Base-by-base conservation (phyloP, 2,329 filamentous ascomycete genomes). In the Curvularia sp. region DNA sequence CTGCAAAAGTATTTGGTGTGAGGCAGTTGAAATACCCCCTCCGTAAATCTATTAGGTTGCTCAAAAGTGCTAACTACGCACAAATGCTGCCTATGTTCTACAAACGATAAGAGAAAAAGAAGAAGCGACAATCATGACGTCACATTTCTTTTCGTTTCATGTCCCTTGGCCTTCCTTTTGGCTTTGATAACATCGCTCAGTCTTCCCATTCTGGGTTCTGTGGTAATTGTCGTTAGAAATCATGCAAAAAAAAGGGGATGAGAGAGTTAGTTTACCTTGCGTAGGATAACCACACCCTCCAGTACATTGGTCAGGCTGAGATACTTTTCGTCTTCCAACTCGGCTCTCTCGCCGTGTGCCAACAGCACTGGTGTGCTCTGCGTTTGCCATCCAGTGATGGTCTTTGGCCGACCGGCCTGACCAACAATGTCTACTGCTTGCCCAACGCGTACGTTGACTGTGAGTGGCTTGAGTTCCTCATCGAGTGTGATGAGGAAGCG, bases 331-430 rank as follows among this genome's bases (percentile, higher is more conserved):
- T 99, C 95, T 79, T 99, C 95, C 49, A 99, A 82, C 82, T 99
- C 95, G 9, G 95, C 95, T 71, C 96, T 86, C 83, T 99, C 95
- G 28, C 96, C 95, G 74, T 97, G 90, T n/a, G 92, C 89, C 70
- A 99, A 82, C 58, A 99, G 83, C 46, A 99, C 95, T 0, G 95
- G 95, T n/a, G 95, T 99, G 81, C 92, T 97, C 83, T 99, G 95
- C 66, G 95, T 99, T 80, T 99, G 95, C 95, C 95, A 99, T 52
- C 95, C 95, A 9, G 95, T 99, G 72, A 99, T 99, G 2, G 95
- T 99, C 89, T 99, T 98, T 67, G 95, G 95, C 63, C 94, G 87
- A 76, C 95, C 95, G 12, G 96, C 95, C 79, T 98, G 95, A 50
- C 95, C 96, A 39, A 99, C 95, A 41, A 99, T 93, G 76, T 99